Evolutionary conservation across 148 eudicot genomes (phyloP), one percentile per base, ranked within the genome.

Genomic region (Rhododendron griersonianum): DNA sequence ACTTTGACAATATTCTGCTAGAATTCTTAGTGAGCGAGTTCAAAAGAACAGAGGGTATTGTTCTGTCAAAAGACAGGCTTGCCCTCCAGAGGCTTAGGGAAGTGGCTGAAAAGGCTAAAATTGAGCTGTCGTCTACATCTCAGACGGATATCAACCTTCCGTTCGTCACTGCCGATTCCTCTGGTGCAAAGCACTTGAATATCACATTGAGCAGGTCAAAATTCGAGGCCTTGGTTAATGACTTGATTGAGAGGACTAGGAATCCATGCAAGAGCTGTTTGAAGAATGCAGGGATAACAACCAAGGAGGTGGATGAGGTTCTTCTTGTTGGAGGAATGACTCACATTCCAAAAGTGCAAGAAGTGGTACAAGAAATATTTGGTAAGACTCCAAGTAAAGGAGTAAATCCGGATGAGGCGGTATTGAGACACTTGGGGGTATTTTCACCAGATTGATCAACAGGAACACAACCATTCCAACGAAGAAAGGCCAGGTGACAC

Each of bases 301-400:
- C 86, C 50, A 95, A 93, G 87, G 98, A 96, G 4, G 89, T 96
- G 23, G 93, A 96, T 75, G 99, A 96, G 93, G 98, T 96, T 44
- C 98, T 96, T 41, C 94, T 96, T 50, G 99, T 96, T 37, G 99
- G 98, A 50, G 99, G 99, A 45, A 96, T 96, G 99, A 94, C 98
- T 44, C 92, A 98, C 37, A 96, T 96, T 25, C 98, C 99, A 6
- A 95, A 93, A 84, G 98, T 96, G 73, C 98, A 95, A 88, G 93
- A 94, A 69, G 82, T 95, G 1, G 99, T 95, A 8, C 67, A 90
- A 21, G 96, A 94, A 88, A 92, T 96, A 45, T 96, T 96, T 83
- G 97, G 97, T 10, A 96, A 95, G 90, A 87, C 90, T 80, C 98
- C 98, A 45, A 95, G 99, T 89, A 96, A 96, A 87, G 99, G 99